Evolutionary conservation across 768 basidiomycete genomes (phyloP), one percentile per base, ranked within the genome.

Genomic region (Roridomyces roridus): DNA sequence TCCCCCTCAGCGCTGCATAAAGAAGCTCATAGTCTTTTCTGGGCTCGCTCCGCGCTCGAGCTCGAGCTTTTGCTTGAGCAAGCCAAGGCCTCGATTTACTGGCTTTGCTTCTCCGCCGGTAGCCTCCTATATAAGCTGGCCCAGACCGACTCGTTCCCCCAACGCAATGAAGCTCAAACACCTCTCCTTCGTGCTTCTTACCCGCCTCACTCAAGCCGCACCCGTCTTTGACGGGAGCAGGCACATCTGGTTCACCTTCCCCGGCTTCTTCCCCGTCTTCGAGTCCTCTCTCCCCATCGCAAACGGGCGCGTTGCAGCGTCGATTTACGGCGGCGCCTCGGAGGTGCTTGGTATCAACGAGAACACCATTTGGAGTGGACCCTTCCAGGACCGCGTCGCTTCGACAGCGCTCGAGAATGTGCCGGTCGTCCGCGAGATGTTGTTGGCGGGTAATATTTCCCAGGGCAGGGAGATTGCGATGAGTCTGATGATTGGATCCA

Each of bases 301-400:
- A 26, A 51, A 51, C 28, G 49, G 49, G 49, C 49, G 49, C 40
- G 49, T 51, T 28, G 49, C 49, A 42, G 49, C 24, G 28, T 51
- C 49, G 10, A 51, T 51, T 40, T 51, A 51, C 35, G 49, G 49
- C 40, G 40, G 49, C 49, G 49, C 49, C 17, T 51, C 49, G 20
- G 49, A 51, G n/a, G 49, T 51, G 49, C 49, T 51, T 10, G 49
- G 49, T 28, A 51, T 51, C 49, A 51, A 51, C 14, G 49, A 51
- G 37, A 51, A 51, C 49, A 41, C 49, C 14, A 51, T 51, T 28
- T 51, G 49, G 49, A 29, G 21, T 3, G 49, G 49, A 28, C 49
- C 49, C 18, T 51, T 51, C 40, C 49, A 51, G 28, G 49, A 51
- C 37, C 49, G 49, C 37, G 40, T 51, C 39, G 49, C 49, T 12